phyloP scores from a whole-genome alignment of 176 grass and related monocot species.

The Neostapfia colusana region DNA sequence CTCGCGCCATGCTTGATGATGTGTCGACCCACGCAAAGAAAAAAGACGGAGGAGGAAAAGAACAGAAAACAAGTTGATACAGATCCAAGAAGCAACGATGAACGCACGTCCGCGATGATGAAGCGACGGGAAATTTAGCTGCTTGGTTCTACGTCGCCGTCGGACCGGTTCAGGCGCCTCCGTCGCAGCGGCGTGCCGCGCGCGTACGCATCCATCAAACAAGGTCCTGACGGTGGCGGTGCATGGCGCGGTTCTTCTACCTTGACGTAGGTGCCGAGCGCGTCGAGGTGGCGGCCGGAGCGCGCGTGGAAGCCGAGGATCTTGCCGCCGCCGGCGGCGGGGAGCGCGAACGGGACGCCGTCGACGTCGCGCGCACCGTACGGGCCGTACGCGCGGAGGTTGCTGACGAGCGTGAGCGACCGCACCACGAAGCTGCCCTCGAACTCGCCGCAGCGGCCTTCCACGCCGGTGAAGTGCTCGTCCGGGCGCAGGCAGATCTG shows the following conservation, averaged over 20 bases:
- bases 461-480: constrained; percentile 44
- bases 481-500: constrained; percentile 33
- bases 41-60: neutral
- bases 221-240: neutral
- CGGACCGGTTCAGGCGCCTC: too few relatives aligned
- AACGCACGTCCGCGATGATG: constrained; percentile 36
- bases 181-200: too few relatives aligned
- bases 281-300: constrained; percentile 47
- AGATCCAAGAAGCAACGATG: constrained; percentile 34
- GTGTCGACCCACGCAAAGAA: constrained; percentile 18
- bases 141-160: constrained; percentile 46
- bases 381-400: constrained; percentile 44
- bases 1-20: constrained; percentile 11
- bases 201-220: too few relatives aligned
- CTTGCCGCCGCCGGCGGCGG: constrained; percentile 28
- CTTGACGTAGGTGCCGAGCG: constrained; percentile 51
- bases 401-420: constrained; percentile 45
- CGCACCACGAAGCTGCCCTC: constrained; percentile 23
- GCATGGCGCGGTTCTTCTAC: neutral
- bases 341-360: constrained; percentile 43
- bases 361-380: neutral
- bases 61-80: neutral
- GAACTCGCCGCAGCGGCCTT: constrained; percentile 35
- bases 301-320: constrained; percentile 63
- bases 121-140: constrained; percentile 21